phyloP scores from a whole-genome alignment of 345 rosid species.

The Brassica carinata region DNA sequence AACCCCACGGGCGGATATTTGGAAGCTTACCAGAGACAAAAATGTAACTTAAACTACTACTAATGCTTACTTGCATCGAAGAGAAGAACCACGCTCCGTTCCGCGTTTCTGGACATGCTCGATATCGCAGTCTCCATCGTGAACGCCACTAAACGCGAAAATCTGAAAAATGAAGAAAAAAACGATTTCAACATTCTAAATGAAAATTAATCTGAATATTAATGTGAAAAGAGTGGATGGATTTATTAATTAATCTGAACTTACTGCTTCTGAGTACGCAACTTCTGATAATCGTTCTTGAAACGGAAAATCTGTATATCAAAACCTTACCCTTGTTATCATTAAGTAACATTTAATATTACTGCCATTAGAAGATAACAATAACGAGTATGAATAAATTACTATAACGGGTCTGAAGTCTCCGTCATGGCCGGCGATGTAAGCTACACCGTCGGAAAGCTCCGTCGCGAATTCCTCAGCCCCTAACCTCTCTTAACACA shows the following conservation, averaged over 20 bases:
- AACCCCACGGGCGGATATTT: neutral
- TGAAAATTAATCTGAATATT: neutral
- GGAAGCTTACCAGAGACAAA: neutral
- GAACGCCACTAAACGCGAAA: slow-evolving; percentile 80
- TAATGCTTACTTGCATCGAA: slow-evolving; percentile 72
- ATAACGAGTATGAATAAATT: slow-evolving; percentile 5
- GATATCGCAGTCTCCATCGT: slow-evolving; percentile 87
- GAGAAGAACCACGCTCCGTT: slow-evolving; percentile 72
- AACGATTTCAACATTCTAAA: neutral
- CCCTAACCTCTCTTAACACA: slow-evolving; percentile 59
- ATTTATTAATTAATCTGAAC: slow-evolving; percentile 20
- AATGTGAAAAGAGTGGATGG: neutral
- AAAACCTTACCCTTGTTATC: neutral
- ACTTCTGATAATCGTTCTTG: slow-evolving; percentile 85
- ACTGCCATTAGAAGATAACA: neutral
- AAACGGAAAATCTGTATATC: slow-evolving; percentile 71
- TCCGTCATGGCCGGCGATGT: slow-evolving; percentile 84
- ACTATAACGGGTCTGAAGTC: slow-evolving; percentile 84
- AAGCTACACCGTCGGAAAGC: slow-evolving; percentile 80
- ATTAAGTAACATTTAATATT: neutral
- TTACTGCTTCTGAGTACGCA: slow-evolving; percentile 78
- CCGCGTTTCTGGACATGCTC: slow-evolving; percentile 72
- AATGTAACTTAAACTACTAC: neutral
- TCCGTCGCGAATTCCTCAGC: slow-evolving; percentile 94
- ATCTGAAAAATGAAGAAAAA: slow-evolving; percentile 40